Evolutionary conservation across 768 basidiomycete genomes (phyloP).

Genomic region (Podaxis sp.): DNA sequence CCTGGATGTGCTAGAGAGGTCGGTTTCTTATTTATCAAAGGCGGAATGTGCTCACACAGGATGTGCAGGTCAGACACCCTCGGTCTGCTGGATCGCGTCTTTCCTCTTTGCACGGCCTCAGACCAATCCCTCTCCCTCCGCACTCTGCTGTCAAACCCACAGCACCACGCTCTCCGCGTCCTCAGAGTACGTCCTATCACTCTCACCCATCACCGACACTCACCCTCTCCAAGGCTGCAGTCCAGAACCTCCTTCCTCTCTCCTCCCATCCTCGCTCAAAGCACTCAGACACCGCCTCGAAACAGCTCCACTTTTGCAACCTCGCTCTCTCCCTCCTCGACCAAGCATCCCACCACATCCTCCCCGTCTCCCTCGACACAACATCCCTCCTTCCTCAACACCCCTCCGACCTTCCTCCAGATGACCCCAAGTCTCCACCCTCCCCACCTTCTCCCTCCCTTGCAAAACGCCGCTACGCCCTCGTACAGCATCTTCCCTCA

Average conservation of each 20-base stretch:
- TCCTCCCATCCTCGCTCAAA: constrained; percentile 67
- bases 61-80: constrained; percentile 64
- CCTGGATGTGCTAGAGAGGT: constrained; percentile 62
- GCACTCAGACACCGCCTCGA: constrained; percentile 59
- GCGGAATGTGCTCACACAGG: constrained; percentile 14
- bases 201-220: constrained; percentile 19
- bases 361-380: constrained; percentile 45
- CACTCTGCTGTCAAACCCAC: constrained; percentile 51
- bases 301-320: constrained; percentile 74
- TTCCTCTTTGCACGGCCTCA: constrained; percentile 49
- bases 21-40: constrained; percentile 18
- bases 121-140: constrained; percentile 51
- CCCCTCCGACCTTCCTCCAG: neutral
- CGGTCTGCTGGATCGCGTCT: constrained; percentile 78
- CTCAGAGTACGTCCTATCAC: constrained; percentile 47
- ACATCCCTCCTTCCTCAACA: constrained; percentile 39
- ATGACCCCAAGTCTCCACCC: constrained; percentile 8
- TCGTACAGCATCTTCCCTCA: constrained; percentile 75
- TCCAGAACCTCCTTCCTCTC: constrained; percentile 67
- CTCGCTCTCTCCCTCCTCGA: constrained; percentile 72
- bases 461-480: constrained; percentile 60
- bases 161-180: constrained; percentile 52
- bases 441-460: constrained; percentile 27
- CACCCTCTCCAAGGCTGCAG: constrained; percentile 47
- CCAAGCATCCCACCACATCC: constrained; percentile 57